Base-by-base conservation (phyloP, 768 basidiomycete genomes). In the Dentipellis sp. region DNA sequence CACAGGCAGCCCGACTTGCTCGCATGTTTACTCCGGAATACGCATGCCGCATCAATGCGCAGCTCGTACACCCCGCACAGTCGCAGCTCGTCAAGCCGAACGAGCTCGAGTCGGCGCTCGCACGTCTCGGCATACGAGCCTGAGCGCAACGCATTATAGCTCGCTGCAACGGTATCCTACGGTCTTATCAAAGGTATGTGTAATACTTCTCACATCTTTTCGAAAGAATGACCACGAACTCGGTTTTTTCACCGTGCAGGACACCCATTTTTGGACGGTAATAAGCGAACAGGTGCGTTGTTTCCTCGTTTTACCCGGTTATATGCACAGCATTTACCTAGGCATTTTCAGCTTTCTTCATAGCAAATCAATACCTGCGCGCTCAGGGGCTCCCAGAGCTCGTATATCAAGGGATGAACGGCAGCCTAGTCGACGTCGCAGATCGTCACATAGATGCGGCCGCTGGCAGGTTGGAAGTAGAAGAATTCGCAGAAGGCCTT, bases 291-390 rank as follows among this genome's bases (percentile, higher is more conserved):
- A 34, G 66, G 68, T 65, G 23, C 19, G 53, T 34, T 6, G 29
- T 29, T 29, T 29, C 29, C 29, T 29, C 29, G 6, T 29, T 40
- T 21, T 19, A 8, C 29, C 29, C 3, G 29, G 29, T 29, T 29
- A 49, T 19, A 23, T 17, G 37, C n/a, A 11, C 2, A n/a, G n/a
- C n/a, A n/a, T n/a, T n/a, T n/a, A n/a, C n/a, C n/a, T n/a, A n/a
- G n/a, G n/a, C n/a, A n/a, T n/a, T n/a, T n/a, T n/a, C 45, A 70
- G 69, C 66, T 16, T 71, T 71, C 57, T 72, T 69, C 56, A 55
- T 71, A 4, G 69, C 65, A 2, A 68, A 71, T 50, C 68, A 69
- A 54, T 71, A 67, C 52, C 34, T 68, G 35, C 67, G 69, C 36
- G 69, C 68, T 1, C 65, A 65, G 57, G 69, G 67, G 9, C 42